These are phyloP conservation scores for Afroboletus lepidellus DNA, from an alignment of 1,284 basidiomycete genomes.

Conservation along the genomic window DNA sequence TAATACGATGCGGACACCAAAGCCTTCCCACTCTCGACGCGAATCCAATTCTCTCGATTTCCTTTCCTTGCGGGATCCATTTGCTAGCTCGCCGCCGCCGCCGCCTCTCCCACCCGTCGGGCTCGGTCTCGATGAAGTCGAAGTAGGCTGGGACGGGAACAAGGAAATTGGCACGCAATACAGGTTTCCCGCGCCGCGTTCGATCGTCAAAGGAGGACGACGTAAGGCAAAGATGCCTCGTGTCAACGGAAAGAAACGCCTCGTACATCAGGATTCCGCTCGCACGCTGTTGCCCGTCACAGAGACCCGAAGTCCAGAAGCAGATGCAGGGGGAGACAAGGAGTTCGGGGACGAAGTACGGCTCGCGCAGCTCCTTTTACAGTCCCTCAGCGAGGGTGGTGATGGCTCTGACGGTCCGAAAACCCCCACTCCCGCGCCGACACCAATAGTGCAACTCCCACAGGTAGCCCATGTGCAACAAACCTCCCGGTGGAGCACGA, in stretches of 20 bases:
- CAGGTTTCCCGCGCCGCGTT: conserved; percentile 34
- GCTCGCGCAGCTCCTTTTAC: conserved; percentile 30
- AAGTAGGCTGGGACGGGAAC: conserved; percentile 27
- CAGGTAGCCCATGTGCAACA: conserved; percentile 20
- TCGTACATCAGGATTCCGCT: conserved; percentile 30
- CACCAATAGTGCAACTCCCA: conserved; percentile 11
- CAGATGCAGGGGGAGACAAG: conserved; percentile 19
- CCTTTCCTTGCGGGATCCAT: conserved; percentile 35
- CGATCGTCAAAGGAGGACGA: conserved; percentile 24
- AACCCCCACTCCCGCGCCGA: not conserved
- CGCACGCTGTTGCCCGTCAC: conserved; percentile 26
- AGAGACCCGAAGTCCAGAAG: conserved; percentile 20
- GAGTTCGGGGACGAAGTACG: conserved; percentile 30
- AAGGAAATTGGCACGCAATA: conserved; percentile 29
- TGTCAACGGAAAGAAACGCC: conserved; percentile 18
- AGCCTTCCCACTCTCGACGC: conserved; percentile 22
- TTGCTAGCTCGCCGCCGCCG: conserved; percentile 33
- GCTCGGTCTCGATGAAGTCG: conserved; percentile 30
- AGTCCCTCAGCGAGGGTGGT: conserved; percentile 24
- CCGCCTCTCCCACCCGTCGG: conserved; percentile 30
- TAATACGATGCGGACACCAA: conserved; percentile 12
- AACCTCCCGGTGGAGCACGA: conserved; percentile 31
- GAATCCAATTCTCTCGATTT: conserved; percentile 34
- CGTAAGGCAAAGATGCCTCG: conserved; percentile 19
- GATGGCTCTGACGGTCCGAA: conserved; percentile 6